phyloP scores from a whole-genome alignment of 75 land plant species.

The Pinus taeda region DNA sequence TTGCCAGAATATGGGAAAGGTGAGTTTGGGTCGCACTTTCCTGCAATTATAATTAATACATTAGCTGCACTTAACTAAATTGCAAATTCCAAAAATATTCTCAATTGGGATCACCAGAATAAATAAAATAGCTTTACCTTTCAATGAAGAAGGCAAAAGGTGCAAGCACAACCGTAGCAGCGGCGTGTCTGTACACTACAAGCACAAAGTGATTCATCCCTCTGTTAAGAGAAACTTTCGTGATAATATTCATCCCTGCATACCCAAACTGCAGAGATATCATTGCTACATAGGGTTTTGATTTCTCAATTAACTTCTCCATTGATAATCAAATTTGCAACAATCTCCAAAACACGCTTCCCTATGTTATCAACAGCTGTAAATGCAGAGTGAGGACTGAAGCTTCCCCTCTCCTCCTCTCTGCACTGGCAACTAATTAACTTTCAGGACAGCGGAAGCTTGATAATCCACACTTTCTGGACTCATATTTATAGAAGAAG shows the following conservation, averaged over 20 bases:
- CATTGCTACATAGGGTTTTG: slow-evolving; percentile 14
- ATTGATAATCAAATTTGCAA: background rate
- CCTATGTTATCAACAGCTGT: no score
- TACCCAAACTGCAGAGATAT: slow-evolving; percentile 15
- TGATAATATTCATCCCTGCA: slow-evolving; percentile 22
- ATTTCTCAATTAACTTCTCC: background rate
- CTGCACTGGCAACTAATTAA: no score
- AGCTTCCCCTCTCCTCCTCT: no score
- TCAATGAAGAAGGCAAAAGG: slow-evolving; percentile 37
- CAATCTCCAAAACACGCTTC: no score
- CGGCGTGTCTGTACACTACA: slow-evolving; percentile 18
- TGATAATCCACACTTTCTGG: no score
- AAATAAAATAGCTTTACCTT: slow-evolving; percentile 11
- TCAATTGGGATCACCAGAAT: no score
- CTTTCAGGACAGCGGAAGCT: no score
- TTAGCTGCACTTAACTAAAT: no score
- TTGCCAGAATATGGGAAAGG: background rate
- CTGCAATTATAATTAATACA: background rate
- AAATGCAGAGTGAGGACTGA: no score
- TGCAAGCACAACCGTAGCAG: slow-evolving; percentile 21
- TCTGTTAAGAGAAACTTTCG: slow-evolving; percentile 20
- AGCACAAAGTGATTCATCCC: slow-evolving; percentile 27
- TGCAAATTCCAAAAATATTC: no score
- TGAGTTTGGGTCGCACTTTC: slow-evolving; percentile 4
- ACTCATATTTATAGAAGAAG: no score